Percentiles rank a stretch among this genome's conserved stretches.
These are phyloP conservation scores for Mortierella polycephala DNA, from an alignment of 371 early-diverging fungal genomes.

Conservation along the genomic window DNA sequence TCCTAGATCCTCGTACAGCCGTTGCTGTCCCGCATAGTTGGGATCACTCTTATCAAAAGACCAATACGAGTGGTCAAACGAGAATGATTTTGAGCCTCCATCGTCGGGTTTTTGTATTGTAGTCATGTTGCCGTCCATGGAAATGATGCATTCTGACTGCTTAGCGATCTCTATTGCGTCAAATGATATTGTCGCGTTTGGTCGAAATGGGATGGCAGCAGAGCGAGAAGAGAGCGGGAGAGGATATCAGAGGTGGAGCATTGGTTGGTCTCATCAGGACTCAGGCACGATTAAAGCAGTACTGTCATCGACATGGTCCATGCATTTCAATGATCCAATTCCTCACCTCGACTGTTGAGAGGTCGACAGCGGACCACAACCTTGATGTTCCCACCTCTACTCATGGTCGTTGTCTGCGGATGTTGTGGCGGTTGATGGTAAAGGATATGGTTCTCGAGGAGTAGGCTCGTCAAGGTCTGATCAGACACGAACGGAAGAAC, in stretches of 20 bases:
- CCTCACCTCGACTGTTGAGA: constrained; percentile 74
- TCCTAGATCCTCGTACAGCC: constrained; percentile 82
- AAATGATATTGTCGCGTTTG: no score
- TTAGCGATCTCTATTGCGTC: constrained; percentile 64
- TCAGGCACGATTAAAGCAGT: not conserved
- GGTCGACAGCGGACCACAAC: constrained; percentile 86
- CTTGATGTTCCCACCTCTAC: constrained; percentile 72
- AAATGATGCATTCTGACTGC: constrained; percentile 71
- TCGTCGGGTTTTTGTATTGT: constrained; percentile 68
- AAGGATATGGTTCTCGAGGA: not conserved
- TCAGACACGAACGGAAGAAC: not conserved
- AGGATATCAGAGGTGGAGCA: no score
- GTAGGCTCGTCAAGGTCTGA: not conserved
- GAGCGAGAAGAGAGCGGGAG: not conserved
- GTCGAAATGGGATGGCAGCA: not conserved
- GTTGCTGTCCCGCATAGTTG: constrained; percentile 79
- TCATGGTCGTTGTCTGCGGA: constrained; percentile 18
- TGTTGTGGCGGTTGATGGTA: not conserved
- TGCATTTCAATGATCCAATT: constrained; percentile 6
- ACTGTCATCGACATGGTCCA: not conserved
- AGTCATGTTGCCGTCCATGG: constrained; percentile 79
- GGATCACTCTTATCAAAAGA: constrained; percentile 74
- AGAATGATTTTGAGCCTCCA: constrained; percentile 68
- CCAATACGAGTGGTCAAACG: constrained; percentile 90
- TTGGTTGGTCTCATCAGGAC: not conserved